phyloP scores from a whole-genome alignment of 2,329 filamentous ascomycete genomes.

The Botryotinia narcissicola region DNA sequence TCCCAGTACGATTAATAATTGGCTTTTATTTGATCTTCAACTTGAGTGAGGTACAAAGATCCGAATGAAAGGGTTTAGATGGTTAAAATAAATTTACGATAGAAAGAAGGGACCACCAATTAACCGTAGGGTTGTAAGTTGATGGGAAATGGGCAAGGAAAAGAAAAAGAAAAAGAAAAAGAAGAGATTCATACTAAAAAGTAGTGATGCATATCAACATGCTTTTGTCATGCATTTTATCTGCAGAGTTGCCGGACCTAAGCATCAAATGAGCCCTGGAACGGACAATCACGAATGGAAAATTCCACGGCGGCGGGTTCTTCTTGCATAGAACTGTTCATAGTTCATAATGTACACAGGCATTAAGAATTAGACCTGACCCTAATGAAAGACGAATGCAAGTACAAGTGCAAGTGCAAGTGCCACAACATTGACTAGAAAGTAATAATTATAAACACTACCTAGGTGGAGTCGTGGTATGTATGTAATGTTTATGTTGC shows the following conservation, averaged over 20 bases:
- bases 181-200: background rate
- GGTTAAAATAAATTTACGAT: background rate
- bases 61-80: background rate
- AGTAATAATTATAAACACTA: background rate
- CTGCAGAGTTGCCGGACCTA: conserved; percentile 6
- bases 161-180: conserved; percentile 1
- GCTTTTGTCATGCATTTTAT: conserved; percentile 6
- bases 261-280: background rate
- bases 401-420: background rate
- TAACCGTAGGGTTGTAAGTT: background rate
- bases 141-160: background rate
- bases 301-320: conserved; percentile 4
- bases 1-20: background rate
- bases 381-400: background rate
- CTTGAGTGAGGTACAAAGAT: background rate
- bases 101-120: background rate
- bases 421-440: background rate
- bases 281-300: background rate
- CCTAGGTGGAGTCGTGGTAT: too few relatives aligned
- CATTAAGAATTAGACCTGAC: conserved; percentile 4
- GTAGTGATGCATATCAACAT: conserved; percentile 11
- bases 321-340: background rate
- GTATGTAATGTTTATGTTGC: background rate
- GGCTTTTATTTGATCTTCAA: background rate
- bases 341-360: background rate